Evolutionary conservation across 2,329 filamentous ascomycete species (phyloP).

Genomic region (Sporothrix brasiliensis): DNA sequence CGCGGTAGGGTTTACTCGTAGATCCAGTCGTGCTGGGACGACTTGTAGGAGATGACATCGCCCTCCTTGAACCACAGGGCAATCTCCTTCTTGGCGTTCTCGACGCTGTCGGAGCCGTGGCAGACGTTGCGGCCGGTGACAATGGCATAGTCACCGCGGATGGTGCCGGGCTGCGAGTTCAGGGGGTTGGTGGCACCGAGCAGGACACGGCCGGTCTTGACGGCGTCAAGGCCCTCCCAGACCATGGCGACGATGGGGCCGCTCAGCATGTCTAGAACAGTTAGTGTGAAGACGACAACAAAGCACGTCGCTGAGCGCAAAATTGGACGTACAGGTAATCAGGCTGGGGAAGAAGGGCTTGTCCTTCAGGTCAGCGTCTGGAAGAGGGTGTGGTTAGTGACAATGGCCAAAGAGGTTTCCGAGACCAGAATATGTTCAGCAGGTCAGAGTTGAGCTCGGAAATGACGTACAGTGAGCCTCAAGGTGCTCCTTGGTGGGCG

Average conservation of each 20-base stretch:
- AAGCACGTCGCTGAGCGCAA: background rate
- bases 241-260: slow-evolving; percentile 99
- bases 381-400: background rate
- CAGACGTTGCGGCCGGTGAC: slow-evolving; percentile 97
- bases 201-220: slow-evolving; percentile 95
- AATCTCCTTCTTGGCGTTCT: slow-evolving; percentile 99
- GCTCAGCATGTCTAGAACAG: slow-evolving; percentile 82
- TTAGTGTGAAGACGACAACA: slow-evolving; percentile 17
- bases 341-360: slow-evolving; percentile 98
- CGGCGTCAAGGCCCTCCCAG: slow-evolving; percentile 98
- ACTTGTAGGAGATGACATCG: slow-evolving; percentile 85
- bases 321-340: slow-evolving; percentile 72
- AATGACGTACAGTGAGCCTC: slow-evolving; percentile 82
- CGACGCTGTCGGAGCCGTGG: slow-evolving; percentile 98
- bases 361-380: slow-evolving; percentile 80
- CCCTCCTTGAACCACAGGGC: slow-evolving; percentile 94
- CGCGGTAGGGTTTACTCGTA: slow-evolving; percentile 66
- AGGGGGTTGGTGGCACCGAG: slow-evolving; percentile 99
- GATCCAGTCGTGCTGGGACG: slow-evolving; percentile 85
- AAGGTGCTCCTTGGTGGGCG: slow-evolving; percentile 89
- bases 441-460: background rate
- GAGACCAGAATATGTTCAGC: too few relatives aligned
- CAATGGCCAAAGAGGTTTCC: background rate
- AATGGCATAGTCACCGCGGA: slow-evolving; percentile 87
- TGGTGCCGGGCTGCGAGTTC: slow-evolving; percentile 92